phyloP scores from a whole-genome alignment of 768 basidiomycete genomes.

The Naganishia antarctica region DNA sequence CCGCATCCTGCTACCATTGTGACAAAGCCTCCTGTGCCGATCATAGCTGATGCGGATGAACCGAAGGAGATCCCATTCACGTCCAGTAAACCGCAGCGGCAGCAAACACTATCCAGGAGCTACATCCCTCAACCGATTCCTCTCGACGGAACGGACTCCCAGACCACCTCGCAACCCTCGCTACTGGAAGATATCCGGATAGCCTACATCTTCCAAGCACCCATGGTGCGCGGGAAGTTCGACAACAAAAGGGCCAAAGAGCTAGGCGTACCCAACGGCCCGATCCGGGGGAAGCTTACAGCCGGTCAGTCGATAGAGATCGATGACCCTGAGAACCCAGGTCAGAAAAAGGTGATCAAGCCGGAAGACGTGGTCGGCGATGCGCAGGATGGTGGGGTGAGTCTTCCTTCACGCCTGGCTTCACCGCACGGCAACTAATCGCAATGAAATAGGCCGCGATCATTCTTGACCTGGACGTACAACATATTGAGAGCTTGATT shows the following conservation, averaged over 20 bases:
- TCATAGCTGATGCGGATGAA: neutral
- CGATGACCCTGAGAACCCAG: slow-evolving; percentile 34
- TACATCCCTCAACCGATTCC: slow-evolving; percentile 27
- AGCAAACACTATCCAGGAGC: slow-evolving; percentile 14
- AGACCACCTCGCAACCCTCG: slow-evolving; percentile 24
- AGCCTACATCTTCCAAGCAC: slow-evolving; percentile 51
- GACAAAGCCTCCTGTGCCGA: neutral
- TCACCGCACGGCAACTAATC: too few relatives aligned
- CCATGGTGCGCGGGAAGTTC: slow-evolving; percentile 62
- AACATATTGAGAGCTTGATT: slow-evolving; percentile 19
- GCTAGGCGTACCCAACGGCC: slow-evolving; percentile 62
- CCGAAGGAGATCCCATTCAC: neutral
- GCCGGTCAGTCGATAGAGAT: slow-evolving; percentile 61
- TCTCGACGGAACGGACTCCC: slow-evolving; percentile 3
- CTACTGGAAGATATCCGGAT: slow-evolving; percentile 34
- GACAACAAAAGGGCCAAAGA: slow-evolving; percentile 61
- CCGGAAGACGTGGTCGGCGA: slow-evolving; percentile 43
- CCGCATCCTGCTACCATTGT: neutral
- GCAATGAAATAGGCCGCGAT: slow-evolving; percentile 52
- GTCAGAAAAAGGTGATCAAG: slow-evolving; percentile 38
- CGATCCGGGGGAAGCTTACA: slow-evolving; percentile 59
- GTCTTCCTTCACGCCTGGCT: too few relatives aligned
- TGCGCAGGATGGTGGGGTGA: slow-evolving; percentile 42
- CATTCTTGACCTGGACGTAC: slow-evolving; percentile 50
- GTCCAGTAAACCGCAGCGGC: neutral